Conservation (phyloP, 2,329 filamentous ascomycete species). For the Ophiostoma tasmaniense region DNA sequence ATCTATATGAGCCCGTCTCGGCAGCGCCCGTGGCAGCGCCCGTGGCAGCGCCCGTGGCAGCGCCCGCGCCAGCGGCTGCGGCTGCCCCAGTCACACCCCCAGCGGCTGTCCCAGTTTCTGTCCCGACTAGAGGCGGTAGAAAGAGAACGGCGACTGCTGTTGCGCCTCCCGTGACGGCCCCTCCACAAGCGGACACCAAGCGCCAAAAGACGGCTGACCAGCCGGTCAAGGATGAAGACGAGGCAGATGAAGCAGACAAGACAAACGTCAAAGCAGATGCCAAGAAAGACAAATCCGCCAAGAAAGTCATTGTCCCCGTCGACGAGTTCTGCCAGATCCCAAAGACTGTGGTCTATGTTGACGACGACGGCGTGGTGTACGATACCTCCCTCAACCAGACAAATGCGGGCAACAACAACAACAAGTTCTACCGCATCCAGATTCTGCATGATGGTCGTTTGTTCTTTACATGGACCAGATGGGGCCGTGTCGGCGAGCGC, state of each 20-base stretch:
- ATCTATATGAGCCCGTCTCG: conserved; percentile 6
- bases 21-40: neutral
- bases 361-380: conserved; percentile 57
- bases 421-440: conserved; percentile 76
- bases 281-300: neutral
- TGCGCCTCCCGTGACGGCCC: neutral
- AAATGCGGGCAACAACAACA: conserved; percentile 62
- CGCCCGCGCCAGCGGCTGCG: neutral
- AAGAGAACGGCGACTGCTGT: conserved; percentile 8
- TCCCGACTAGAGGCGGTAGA: neutral
- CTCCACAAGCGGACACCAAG: conserved; percentile 4
- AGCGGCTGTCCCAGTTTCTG: neutral
- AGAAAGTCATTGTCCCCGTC: conserved; percentile 39
- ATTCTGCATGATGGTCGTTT: too few species aligned
- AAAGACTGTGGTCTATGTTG: conserved; percentile 54
- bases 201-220: conserved; percentile 2
- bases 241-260: neutral
- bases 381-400: conserved; percentile 76
- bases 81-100: neutral
- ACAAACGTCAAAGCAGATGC: neutral
- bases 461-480: conserved; percentile 66
- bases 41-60: too few species aligned
- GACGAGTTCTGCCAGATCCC: conserved; percentile 37
- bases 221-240: neutral
- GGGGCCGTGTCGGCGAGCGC: conserved; percentile 65